phyloP scores from a whole-genome alignment of 2,329 filamentous ascomycete genomes.

The Curvularia sp. region DNA sequence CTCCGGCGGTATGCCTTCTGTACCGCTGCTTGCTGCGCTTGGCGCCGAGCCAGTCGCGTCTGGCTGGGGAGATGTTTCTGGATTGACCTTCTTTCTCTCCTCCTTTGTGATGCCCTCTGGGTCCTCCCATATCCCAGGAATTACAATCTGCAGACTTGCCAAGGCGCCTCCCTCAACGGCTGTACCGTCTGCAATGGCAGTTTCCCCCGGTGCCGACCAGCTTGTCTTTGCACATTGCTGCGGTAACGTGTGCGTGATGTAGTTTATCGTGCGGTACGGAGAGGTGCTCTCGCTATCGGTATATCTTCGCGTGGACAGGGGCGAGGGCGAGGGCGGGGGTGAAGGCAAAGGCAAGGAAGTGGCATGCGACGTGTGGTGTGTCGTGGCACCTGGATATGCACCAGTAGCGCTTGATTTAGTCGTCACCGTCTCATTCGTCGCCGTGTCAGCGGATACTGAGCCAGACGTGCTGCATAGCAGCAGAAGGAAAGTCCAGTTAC shows the following conservation, averaged over 20 bases:
- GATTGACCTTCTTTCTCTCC: conserved; percentile 5
- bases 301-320: conserved; percentile 26
- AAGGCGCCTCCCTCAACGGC: conserved; percentile 20
- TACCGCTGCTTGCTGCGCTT: conserved; percentile 11
- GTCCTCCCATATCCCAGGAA: conserved; percentile 20
- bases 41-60: conserved; percentile 17
- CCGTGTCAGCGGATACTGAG: conserved; percentile 32
- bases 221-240: conserved; percentile 76
- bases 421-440: conserved; percentile 44
- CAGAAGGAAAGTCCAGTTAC: conserved; percentile 47
- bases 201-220: conserved; percentile 52
- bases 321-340: conserved; percentile 20
- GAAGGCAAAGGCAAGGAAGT: conserved; percentile 8
- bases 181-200: conserved; percentile 21
- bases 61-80: conserved; percentile 11
- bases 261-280: conserved; percentile 73
- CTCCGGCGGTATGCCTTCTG: conserved; percentile 45
- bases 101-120: conserved; percentile 16
- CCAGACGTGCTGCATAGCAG: conserved; percentile 45
- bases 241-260: conserved; percentile 79
- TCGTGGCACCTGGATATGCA: conserved; percentile 36
- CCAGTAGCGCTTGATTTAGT: conserved; percentile 32
- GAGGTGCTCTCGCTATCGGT: conserved; percentile 53
- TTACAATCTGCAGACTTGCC: conserved; percentile 20
- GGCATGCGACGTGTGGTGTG: conserved; percentile 17